Evolutionary conservation across 305 asterid species (phyloP).

Genomic region (Fraxinus floribunda): DNA sequence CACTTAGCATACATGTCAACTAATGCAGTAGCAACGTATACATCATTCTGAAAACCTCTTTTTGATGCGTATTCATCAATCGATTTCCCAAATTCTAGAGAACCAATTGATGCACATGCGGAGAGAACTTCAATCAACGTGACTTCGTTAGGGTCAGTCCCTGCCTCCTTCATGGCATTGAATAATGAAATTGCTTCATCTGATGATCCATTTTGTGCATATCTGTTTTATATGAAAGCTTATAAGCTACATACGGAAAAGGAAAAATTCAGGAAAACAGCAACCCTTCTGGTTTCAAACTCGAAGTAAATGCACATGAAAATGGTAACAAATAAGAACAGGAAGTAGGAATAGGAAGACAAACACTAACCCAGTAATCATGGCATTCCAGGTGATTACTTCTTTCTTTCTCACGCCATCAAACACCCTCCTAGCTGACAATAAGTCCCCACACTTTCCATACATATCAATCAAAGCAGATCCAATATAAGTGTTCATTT

Average conservation of each 20-base stretch:
- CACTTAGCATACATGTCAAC: conserved; percentile 84
- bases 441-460: conserved; percentile 76
- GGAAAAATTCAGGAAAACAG: neutral
- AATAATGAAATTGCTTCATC: conserved; percentile 64
- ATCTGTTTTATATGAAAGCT: conserved; percentile 41
- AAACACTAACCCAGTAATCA: conserved; percentile 65
- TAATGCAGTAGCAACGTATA: conserved; percentile 65
- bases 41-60: conserved; percentile 45
- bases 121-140: conserved; percentile 71
- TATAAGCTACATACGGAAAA: conserved; percentile 12
- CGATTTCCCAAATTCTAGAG: conserved; percentile 61
- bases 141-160: conserved; percentile 63
- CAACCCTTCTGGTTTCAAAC: neutral
- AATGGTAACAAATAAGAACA: neutral
- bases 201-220: conserved; percentile 75
- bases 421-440: conserved; percentile 57
- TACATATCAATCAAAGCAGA: conserved; percentile 74
- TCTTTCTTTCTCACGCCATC: conserved; percentile 47
- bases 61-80: conserved; percentile 58
- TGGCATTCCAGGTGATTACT: conserved; percentile 75
- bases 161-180: conserved; percentile 59
- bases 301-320: neutral
- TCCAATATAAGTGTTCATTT: conserved; percentile 57
- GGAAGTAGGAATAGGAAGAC: neutral
- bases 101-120: conserved; percentile 80